Percentiles rank a stretch among this genome's conserved stretches.
phyloP scores from a whole-genome alignment of 2,329 filamentous ascomycete species.

The Hypoxylon sp. region DNA sequence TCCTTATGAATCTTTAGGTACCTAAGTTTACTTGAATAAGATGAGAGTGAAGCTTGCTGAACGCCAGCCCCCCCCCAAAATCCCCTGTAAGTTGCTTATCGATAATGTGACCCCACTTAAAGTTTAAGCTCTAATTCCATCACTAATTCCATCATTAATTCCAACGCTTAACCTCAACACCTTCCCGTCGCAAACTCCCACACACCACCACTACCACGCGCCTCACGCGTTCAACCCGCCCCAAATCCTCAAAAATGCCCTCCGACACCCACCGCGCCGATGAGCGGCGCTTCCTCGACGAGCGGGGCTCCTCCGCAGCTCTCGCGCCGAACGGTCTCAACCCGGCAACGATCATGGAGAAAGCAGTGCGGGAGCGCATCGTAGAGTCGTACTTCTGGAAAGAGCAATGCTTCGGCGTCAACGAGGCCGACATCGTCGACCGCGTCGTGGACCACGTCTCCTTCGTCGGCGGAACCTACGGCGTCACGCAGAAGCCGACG shows the following conservation, averaged over 20 bases:
- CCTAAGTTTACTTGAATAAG: not conserved
- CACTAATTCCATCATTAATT: not conserved
- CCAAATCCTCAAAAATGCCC: constrained; percentile 30
- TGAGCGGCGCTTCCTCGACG: constrained; percentile 86
- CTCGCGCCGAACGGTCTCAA: constrained; percentile 90
- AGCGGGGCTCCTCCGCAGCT: constrained; percentile 83
- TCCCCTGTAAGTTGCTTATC: not conserved
- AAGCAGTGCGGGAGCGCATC: constrained; percentile 94
- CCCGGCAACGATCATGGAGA: constrained; percentile 95
- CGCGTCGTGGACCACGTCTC: constrained; percentile 86
- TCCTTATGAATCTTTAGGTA: too few species aligned
- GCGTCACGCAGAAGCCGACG: constrained; percentile 85
- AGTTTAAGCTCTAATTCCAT: constrained; percentile 4
- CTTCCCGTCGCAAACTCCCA: not conserved
- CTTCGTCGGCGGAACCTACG: constrained; percentile 91
- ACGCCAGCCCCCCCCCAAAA: not conserved
- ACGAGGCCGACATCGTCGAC: constrained; percentile 86
- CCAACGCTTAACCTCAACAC: not conserved
- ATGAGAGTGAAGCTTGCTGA: not conserved
- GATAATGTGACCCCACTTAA: not conserved
- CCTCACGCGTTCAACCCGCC: not conserved
- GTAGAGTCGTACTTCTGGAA: constrained; percentile 98
- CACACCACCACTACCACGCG: too few species aligned
- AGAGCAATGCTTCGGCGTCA: constrained; percentile 97
- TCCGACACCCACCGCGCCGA: constrained; percentile 77